Evolutionary conservation across 2,329 filamentous ascomycete genomes (phyloP).

Genomic region (Stylonectria norvegica): DNA sequence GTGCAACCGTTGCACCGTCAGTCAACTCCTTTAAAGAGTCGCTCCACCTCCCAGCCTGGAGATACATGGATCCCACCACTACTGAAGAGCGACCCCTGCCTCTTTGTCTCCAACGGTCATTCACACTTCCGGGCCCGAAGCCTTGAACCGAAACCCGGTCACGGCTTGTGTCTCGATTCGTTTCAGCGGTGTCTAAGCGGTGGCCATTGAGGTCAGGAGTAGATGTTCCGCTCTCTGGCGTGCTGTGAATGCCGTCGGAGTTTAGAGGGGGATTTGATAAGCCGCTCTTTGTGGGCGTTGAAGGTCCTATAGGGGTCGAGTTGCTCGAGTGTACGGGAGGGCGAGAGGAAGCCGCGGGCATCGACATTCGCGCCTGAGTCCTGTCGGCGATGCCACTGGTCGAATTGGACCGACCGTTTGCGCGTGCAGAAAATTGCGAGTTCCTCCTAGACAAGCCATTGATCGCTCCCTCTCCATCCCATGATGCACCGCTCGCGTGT

Average conservation of each 20-base stretch:
- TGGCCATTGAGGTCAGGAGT: slow-evolving; percentile 41
- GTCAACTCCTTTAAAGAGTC: slow-evolving; percentile 81
- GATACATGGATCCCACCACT: slow-evolving; percentile 78
- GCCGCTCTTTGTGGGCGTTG: slow-evolving; percentile 49
- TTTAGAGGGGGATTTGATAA: slow-evolving; percentile 48
- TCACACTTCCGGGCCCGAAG: slow-evolving; percentile 67
- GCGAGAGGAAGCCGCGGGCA: slow-evolving; percentile 63
- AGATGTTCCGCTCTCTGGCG: slow-evolving; percentile 32
- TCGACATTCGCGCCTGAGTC: slow-evolving; percentile 70
- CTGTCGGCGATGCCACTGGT: slow-evolving; percentile 54
- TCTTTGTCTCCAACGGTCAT: slow-evolving; percentile 74
- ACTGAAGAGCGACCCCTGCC: slow-evolving; percentile 77
- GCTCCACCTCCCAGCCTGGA: slow-evolving; percentile 85
- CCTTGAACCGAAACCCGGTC: slow-evolving; percentile 65
- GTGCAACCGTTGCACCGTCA: slow-evolving; percentile 74
- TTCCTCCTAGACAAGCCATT: slow-evolving; percentile 47
- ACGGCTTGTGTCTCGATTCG: slow-evolving; percentile 48
- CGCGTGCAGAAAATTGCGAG: slow-evolving; percentile 49
- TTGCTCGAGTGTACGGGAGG: slow-evolving; percentile 41
- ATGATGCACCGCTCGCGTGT: slow-evolving; percentile 41
- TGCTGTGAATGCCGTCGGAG: slow-evolving; percentile 45
- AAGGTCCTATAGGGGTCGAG: slow-evolving; percentile 47
- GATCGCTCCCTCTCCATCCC: slow-evolving; percentile 37
- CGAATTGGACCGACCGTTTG: slow-evolving; percentile 51
- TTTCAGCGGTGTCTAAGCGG: slow-evolving; percentile 40